Percentiles rank a stretch among this genome's conserved stretches.
Evolutionary conservation across 2,329 filamentous ascomycete species (phyloP).

Genomic region (Cladobotryum protrusum): DNA sequence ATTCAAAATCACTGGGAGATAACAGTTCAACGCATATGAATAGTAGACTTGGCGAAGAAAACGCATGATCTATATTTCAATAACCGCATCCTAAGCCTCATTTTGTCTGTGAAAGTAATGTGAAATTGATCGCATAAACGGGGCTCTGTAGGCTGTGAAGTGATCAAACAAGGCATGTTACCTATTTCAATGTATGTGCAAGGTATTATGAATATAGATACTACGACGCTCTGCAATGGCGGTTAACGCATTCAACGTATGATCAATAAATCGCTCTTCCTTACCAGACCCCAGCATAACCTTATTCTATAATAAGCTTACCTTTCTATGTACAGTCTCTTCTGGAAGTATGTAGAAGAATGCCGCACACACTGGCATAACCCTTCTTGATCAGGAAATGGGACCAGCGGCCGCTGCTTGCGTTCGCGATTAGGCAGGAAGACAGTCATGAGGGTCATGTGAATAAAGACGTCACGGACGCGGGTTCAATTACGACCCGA

Average conservation of each 20-base stretch:
- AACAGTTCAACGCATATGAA: neutral
- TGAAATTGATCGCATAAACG: too few relatives aligned
- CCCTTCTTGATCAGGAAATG: neutral
- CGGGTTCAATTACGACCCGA: neutral
- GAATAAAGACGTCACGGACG: too few relatives aligned
- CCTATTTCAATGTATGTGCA: too few relatives aligned
- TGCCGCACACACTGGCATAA: neutral
- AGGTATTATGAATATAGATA: too few relatives aligned
- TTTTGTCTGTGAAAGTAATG: too few relatives aligned
- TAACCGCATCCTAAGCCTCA: too few relatives aligned
- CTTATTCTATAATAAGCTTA: neutral
- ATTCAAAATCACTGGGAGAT: conserved; percentile 7
- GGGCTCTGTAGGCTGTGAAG: too few relatives aligned
- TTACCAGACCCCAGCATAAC: neutral
- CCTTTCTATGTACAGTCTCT: neutral
- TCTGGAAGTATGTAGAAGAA: neutral
- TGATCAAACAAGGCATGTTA: too few relatives aligned
- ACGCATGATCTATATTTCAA: conserved; percentile 4
- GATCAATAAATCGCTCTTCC: neutral
- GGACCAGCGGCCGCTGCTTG: too few relatives aligned
- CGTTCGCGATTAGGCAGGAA: too few relatives aligned
- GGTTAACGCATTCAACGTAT: neutral
- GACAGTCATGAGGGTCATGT: too few relatives aligned
- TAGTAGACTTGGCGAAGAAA: conserved; percentile 12
- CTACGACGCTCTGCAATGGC: too few relatives aligned